Conservation (phyloP, 2,329 filamentous ascomycete species). For the Chaetoscypha palmicola region DNA sequence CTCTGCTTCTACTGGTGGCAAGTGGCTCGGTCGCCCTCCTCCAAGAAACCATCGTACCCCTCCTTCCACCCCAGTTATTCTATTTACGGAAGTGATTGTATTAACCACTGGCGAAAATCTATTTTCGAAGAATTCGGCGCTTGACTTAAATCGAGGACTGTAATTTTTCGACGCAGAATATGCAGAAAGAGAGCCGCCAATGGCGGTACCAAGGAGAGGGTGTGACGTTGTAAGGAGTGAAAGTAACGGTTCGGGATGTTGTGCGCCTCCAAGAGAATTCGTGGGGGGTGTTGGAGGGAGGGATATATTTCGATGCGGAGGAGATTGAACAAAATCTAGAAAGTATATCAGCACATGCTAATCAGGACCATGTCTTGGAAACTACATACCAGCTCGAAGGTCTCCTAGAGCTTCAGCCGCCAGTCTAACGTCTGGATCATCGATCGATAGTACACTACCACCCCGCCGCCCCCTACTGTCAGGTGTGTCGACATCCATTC, state of each 20-base stretch:
- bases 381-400: constrained; percentile 61
- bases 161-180: constrained; percentile 88
- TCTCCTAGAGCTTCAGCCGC: constrained; percentile 72
- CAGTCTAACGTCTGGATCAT: constrained; percentile 60
- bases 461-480: constrained; percentile 26
- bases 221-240: constrained; percentile 84
- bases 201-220: constrained; percentile 76
- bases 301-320: constrained; percentile 33
- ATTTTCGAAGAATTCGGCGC: constrained; percentile 84
- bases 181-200: constrained; percentile 75
- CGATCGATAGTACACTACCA: constrained; percentile 38
- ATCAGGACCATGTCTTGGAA: too few relatives aligned
- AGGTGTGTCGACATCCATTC: constrained; percentile 28
- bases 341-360: constrained; percentile 8
- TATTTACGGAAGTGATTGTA: constrained; percentile 75
- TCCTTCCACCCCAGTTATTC: constrained; percentile 80
- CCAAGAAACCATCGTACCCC: constrained; percentile 79
- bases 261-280: constrained; percentile 26
- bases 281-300: constrained; percentile 31
- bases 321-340: constrained; percentile 60
- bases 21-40: constrained; percentile 34
- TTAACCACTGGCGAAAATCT: constrained; percentile 81
- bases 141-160: constrained; percentile 80
- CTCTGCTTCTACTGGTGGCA: constrained; percentile 39
- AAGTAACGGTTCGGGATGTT: constrained; percentile 68